A percentile compares a stretch with the other conserved stretches of the same genome.
Evolutionary conservation across 306 rosid genomes (phyloP).

Genomic region (Castanea sativa): DNA sequence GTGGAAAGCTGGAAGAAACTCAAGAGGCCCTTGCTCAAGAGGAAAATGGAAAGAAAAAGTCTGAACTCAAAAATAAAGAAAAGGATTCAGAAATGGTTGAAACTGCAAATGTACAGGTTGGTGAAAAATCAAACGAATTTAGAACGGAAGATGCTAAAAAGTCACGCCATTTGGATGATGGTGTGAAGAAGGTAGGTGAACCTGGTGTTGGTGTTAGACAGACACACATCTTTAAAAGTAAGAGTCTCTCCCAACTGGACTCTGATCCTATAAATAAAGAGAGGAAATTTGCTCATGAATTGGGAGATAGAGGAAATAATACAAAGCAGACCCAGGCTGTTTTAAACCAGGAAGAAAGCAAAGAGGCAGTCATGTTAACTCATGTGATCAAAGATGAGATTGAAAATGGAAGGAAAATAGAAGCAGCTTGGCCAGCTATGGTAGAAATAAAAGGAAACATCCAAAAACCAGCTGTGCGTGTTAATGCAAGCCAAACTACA

Average conservation of each 20-base stretch:
- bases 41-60: slow-evolving; percentile 27
- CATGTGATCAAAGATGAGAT: slow-evolving; percentile 26
- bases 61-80: slow-evolving; percentile 26
- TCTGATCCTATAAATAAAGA: slow-evolving; percentile 41
- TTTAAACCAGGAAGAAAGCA: slow-evolving; percentile 31
- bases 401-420: slow-evolving; percentile 36
- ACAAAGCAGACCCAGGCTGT: slow-evolving; percentile 28
- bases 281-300: slow-evolving; percentile 36
- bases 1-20: slow-evolving; percentile 26
- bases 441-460: slow-evolving; percentile 33
- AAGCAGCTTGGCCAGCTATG: slow-evolving; percentile 31
- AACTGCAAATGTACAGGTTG: slow-evolving; percentile 24
- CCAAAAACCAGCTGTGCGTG: slow-evolving; percentile 37
- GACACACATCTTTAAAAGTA: slow-evolving; percentile 28
- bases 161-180: slow-evolving; percentile 29
- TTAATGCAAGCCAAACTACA: slow-evolving; percentile 37
- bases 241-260: slow-evolving; percentile 33
- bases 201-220: slow-evolving; percentile 33
- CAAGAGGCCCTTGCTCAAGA: slow-evolving; percentile 32
- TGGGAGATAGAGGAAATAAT: slow-evolving; percentile 41
- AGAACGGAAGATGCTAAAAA: slow-evolving; percentile 32
- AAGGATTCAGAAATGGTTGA: slow-evolving; percentile 30
- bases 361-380: slow-evolving; percentile 26
- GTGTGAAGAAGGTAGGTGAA: slow-evolving; percentile 33
- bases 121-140: slow-evolving; percentile 8